phyloP scores from a whole-genome alignment of 306 rosid genomes.

The Fagus crenata region DNA sequence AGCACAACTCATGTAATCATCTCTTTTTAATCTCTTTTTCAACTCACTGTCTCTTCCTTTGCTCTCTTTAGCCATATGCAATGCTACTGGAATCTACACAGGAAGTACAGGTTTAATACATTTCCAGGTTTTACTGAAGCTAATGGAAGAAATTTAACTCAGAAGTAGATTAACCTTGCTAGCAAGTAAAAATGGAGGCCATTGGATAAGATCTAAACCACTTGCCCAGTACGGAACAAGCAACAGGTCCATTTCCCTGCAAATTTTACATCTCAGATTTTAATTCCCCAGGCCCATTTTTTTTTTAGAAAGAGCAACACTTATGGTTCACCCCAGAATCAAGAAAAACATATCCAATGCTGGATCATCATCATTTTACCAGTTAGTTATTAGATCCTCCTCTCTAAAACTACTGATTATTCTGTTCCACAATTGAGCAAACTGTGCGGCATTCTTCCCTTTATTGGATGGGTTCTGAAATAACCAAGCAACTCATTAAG shows the following conservation, averaged over 20 bases:
- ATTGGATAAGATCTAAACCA: slow-evolving; percentile 65
- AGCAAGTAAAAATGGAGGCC: slow-evolving; percentile 99
- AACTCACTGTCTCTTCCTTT: slow-evolving; percentile 67
- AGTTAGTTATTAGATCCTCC: slow-evolving; percentile 81
- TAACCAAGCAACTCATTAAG: slow-evolving; percentile 21
- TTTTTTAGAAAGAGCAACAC: slow-evolving; percentile 10
- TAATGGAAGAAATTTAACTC: slow-evolving; percentile 21
- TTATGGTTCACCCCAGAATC: slow-evolving; percentile 20
- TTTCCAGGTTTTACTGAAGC: neutral
- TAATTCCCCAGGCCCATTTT: neutral
- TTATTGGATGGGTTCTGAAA: slow-evolving; percentile 61
- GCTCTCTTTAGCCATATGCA: slow-evolving; percentile 94
- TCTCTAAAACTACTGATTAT: slow-evolving; percentile 87
- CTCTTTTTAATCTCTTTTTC: slow-evolving; percentile 65
- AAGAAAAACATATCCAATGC: slow-evolving; percentile 14
- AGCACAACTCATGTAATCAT: slow-evolving; percentile 80
- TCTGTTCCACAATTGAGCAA: slow-evolving; percentile 92
- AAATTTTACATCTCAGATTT: slow-evolving; percentile 13
- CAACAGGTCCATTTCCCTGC: slow-evolving; percentile 90
- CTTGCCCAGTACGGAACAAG: slow-evolving; percentile 88
- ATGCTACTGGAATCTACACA: slow-evolving; percentile 85
- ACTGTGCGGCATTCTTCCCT: slow-evolving; percentile 76
- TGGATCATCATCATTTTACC: slow-evolving; percentile 43
- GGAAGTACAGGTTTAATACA: slow-evolving; percentile 14
- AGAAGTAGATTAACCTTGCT: slow-evolving; percentile 66